Conservation (phyloP, 208 protist genomes). For the Leptomonas pyrrhocoris region DNA sequence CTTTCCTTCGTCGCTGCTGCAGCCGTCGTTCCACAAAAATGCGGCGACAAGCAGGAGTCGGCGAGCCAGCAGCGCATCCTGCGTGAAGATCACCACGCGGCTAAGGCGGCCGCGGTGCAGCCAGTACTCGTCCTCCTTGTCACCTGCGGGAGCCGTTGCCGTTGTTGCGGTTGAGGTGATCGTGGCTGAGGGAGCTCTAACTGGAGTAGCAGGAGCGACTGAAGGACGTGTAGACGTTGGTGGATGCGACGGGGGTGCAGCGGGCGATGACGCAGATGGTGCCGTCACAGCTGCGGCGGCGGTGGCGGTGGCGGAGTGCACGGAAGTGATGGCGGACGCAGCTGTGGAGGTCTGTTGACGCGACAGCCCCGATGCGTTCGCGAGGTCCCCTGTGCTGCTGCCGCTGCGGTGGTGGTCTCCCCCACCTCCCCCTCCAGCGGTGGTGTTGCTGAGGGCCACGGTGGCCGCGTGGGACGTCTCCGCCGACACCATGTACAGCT, state of each 20-base stretch:
- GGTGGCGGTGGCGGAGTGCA: neutral
- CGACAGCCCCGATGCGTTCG: neutral
- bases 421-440: neutral
- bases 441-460: neutral
- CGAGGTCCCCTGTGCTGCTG: neutral
- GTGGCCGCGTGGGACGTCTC: neutral
- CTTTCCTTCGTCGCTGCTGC: neutral
- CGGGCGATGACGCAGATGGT: neutral
- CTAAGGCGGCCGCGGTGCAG: constrained; percentile 36
- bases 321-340: neutral
- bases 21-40: constrained; percentile 47
- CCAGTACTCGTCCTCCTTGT: constrained; percentile 26
- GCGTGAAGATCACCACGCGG: constrained; percentile 71
- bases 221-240: neutral
- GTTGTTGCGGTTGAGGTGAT: neutral
- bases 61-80: constrained; percentile 50
- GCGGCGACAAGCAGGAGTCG: constrained; percentile 53
- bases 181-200: no score
- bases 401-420: neutral
- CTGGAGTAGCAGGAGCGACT: neutral
- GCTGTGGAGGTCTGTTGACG: neutral
- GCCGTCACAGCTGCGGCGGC: neutral
- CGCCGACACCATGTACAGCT: neutral
- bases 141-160: neutral
- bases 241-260: neutral